Evolutionary conservation across 129 eudicot species (phyloP), one percentile per base, ranked within the genome.

Genomic region (Arctium lappa): DNA sequence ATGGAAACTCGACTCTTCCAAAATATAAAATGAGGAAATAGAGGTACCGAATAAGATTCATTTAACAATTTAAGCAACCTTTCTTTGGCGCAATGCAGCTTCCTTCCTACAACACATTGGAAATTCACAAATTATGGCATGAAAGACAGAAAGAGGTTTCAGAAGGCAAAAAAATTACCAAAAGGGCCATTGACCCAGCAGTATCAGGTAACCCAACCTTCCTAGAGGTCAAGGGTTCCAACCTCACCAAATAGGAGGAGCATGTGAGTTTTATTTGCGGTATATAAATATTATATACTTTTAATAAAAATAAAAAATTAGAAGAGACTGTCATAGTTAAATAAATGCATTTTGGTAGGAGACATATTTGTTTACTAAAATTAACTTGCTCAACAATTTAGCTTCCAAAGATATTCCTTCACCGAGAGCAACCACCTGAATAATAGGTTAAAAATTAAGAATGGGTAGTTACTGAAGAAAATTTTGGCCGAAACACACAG

Each of bases 351-450:
- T 56, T 60, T 53, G 75, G 50, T 31, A 75, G 82, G 78, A 74
- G 27, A 22, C 48, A 27, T 38, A 36, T 50, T 79, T 78, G 69
- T 72, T 18, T 29, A 76, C 70, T 48, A 73, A 42, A 37, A 72
- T 30, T 66, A 84, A 93, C 99, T 98, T 93, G 99, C 98, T 95
- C 81, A 95, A 84, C 83, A 95, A 87, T 80, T 95, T 95, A 74
- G 98, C 97, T 90, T 95, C 99, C 85, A 95, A 79, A 27, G 99
- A 91, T 81, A 93, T 94, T 78, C 99, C 99, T 84, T 95, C 99
- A 8, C 99, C 98, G 48, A 95, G 94, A 77, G 97, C 90, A 85
- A 97, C 97, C 44, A 95, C 99, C 99, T 95, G 73, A 74, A 81
- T 75, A 81, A 83, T 63, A 82, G 27, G 12, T 53, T 33, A 60